Evolutionary conservation across 2,329 filamentous ascomycete species (phyloP).

Genomic region (Blumeriella jaapii): DNA sequence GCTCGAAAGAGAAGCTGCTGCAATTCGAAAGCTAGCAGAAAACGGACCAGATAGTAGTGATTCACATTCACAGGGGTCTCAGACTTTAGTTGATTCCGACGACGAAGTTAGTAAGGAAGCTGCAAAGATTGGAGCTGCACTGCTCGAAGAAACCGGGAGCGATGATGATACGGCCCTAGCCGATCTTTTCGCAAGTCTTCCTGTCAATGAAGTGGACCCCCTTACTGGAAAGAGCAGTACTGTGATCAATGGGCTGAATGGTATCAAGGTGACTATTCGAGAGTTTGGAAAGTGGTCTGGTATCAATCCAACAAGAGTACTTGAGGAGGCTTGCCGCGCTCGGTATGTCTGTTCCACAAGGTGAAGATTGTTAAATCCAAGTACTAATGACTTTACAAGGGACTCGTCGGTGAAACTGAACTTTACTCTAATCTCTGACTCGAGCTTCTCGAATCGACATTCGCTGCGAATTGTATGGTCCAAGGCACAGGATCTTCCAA

Average conservation of each 20-base stretch:
- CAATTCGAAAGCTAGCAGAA: constrained; percentile 31
- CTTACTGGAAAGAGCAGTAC: constrained; percentile 46
- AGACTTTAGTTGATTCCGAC: constrained; percentile 29
- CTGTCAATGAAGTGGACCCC: constrained; percentile 47
- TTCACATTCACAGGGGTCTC: constrained; percentile 16
- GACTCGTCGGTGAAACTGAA: constrained; percentile 57
- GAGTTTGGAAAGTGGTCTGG: constrained; percentile 81
- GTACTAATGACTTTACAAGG: constrained; percentile 31
- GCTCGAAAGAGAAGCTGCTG: constrained; percentile 50
- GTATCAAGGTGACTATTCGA: constrained; percentile 50
- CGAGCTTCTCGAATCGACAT: constrained; percentile 65
- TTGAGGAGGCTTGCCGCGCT: constrained; percentile 82
- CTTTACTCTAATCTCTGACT: constrained; percentile 60
- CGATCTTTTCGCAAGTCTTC: constrained; percentile 48
- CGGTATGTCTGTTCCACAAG: constrained; percentile 36
- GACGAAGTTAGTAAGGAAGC: constrained; percentile 44
- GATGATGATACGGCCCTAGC: constrained; percentile 43
- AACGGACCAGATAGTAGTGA: constrained; percentile 17
- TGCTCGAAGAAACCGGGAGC: constrained; percentile 41
- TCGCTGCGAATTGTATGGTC: constrained; percentile 68
- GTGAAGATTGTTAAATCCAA: not conserved
- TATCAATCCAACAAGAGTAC: constrained; percentile 58
- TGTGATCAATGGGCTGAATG: constrained; percentile 40
- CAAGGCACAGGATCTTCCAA: constrained; percentile 49
- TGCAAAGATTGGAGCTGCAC: constrained; percentile 44